Evolutionary conservation across 352 stramenopile genomes (phyloP), one percentile per base, ranked within the genome.

Genomic region (Globisporangium camurandrum): DNA sequence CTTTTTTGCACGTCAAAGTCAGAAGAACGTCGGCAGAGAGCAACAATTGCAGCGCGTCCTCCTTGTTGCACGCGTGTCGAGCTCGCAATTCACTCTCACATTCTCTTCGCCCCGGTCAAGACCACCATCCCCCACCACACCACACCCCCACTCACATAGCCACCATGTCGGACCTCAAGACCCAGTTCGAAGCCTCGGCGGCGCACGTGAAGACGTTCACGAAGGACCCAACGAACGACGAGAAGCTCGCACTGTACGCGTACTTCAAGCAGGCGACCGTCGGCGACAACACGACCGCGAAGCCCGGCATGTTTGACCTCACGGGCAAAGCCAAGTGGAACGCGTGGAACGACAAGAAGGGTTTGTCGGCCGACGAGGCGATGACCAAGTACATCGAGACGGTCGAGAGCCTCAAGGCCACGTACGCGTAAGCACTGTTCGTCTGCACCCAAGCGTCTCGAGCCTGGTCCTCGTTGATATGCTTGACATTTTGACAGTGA

Each of bases 201-300:
- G 84, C 75, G 46, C 59, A 77, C 41, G 82, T 65, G 37, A 91
- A 91, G 66, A 84, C 79, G 26, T 92, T 91, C 69, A 85, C 76
- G 49, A 88, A 86, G 66, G 67, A 67, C 19, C 75, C 74, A 59
- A 64, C 62, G n/a, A 93, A 96, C 78, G 80, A 92, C 45, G 82
- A 96, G 62, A 95, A 95, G 76, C 81, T 96, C 54, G 66, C 70
- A 23, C 63, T 96, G 44, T 96, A 96, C 74, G 75, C 79, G n/a
- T 75, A 80, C 61, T 96, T 78, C 81, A 96, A 96, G 79, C 86
- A 96, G 67, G 84, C 82, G 41, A 96, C 80, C 11, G 62, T 88
- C 23, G 86, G 86, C 19, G 84, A 96, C 76, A 86, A 87, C 68
- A 88, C 72, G 55, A 90, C 79, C 43, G 28, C 69, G 49, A 80